phyloP scores from a whole-genome alignment of 192 early-diverging fungal genomes.

The Coemansia sp. region DNA sequence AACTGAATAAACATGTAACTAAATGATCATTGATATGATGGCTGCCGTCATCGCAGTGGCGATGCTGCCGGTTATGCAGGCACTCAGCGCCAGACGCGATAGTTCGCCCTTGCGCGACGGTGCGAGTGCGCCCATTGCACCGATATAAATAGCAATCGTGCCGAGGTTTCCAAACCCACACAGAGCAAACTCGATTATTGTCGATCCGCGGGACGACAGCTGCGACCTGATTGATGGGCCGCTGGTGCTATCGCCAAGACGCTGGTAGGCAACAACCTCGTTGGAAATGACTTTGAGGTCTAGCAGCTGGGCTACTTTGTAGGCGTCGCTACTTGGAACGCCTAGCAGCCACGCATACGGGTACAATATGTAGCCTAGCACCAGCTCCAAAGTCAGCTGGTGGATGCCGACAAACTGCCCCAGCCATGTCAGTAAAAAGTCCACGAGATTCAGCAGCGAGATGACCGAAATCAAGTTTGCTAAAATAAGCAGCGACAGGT shows the following conservation, averaged over 20 bases:
- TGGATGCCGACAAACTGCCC: conserved; percentile 62
- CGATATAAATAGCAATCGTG: conserved; percentile 82
- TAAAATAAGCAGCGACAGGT: conserved; percentile 70
- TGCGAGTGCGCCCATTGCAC: conserved; percentile 70
- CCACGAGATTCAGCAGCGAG: conserved; percentile 66
- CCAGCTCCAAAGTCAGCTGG: conserved; percentile 60
- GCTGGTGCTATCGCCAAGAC: conserved; percentile 16
- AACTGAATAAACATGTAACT: background rate
- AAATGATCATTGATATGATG: conserved; percentile 72
- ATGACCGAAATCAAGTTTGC: conserved; percentile 77
- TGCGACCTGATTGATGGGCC: conserved; percentile 20
- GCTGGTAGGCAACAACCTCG: conserved; percentile 82
- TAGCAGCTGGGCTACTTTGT: conserved; percentile 62
- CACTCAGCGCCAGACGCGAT: conserved; percentile 69
- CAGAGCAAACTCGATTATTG: conserved; percentile 71
- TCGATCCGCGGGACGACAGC: conserved; percentile 51
- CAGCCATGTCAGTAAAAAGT: conserved; percentile 72
- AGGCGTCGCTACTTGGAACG: conserved; percentile 54
- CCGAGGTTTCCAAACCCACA: conserved; percentile 88
- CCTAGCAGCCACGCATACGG: conserved; percentile 73
- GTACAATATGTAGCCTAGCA: conserved; percentile 78
- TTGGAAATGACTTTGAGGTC: conserved; percentile 79
- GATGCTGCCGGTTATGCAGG: conserved; percentile 77
- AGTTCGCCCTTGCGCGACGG: conserved; percentile 68
- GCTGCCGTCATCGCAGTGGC: conserved; percentile 78